A percentile compares a stretch with the other conserved stretches of the same genome.
Evolutionary conservation across 805 yeast genomes (phyloP).

Genomic region (Kazachstania martiniae): DNA sequence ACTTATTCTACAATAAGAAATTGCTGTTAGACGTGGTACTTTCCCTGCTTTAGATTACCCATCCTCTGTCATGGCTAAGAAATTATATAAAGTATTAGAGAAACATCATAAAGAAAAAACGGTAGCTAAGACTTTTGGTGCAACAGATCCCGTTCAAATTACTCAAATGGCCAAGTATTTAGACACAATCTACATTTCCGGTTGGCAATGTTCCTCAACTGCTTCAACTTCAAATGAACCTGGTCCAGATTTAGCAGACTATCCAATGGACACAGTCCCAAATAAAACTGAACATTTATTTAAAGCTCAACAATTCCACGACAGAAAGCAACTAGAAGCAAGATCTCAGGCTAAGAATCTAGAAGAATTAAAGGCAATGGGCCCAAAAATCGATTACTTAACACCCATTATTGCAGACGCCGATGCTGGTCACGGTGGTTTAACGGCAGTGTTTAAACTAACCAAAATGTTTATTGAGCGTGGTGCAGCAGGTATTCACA

Average conservation of each 20-base stretch:
- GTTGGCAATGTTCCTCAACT: slow-evolving; percentile 98
- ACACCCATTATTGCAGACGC: slow-evolving; percentile 96
- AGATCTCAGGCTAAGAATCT: slow-evolving; percentile 48
- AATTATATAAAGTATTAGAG: slow-evolving; percentile 56
- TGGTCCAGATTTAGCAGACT: slow-evolving; percentile 96
- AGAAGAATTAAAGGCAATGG: slow-evolving; percentile 53
- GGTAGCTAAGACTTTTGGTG: slow-evolving; percentile 86
- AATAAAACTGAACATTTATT: slow-evolving; percentile 95
- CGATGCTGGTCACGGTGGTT: slow-evolving; percentile 98
- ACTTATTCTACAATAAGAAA: slow-evolving; percentile 80
- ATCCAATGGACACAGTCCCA: slow-evolving; percentile 98
- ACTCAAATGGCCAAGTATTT: slow-evolving; percentile 94
- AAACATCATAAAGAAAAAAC: slow-evolving; percentile 58
- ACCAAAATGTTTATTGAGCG: slow-evolving; percentile 94
- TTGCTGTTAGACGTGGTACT: slow-evolving; percentile 81
- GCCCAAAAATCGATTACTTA: slow-evolving; percentile 72
- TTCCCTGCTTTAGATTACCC: slow-evolving; percentile 58
- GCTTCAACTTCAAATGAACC: slow-evolving; percentile 97
- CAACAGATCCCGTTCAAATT: slow-evolving; percentile 90
- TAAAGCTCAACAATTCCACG: slow-evolving; percentile 95
- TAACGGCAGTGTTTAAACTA: slow-evolving; percentile 89
- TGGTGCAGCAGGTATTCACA: slow-evolving; percentile 98
- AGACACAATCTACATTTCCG: slow-evolving; percentile 87
- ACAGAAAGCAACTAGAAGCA: slow-evolving; percentile 88
- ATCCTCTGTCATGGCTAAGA: slow-evolving; percentile 70